Evolutionary conservation across 2,329 filamentous ascomycete species (phyloP).

Genomic region (Aspergillus puulaauensis): DNA sequence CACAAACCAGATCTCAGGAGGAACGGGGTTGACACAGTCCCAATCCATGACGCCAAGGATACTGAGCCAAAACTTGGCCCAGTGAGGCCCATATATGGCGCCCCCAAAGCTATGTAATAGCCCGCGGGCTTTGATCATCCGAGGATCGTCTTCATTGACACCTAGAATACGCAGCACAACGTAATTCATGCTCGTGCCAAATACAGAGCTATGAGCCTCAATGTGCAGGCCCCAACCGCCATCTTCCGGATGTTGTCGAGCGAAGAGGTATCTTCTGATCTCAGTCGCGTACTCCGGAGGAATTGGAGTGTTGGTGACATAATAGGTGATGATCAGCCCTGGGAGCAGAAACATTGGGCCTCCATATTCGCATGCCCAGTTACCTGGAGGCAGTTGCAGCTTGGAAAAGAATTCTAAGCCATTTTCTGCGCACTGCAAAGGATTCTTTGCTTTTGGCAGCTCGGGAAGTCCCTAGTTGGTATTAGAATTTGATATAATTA

Average conservation of each 20-base stretch:
- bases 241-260: slow-evolving; percentile 78
- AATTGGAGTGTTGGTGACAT: slow-evolving; percentile 84
- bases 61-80: slow-evolving; percentile 95
- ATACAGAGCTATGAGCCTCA: slow-evolving; percentile 87
- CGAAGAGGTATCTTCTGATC: slow-evolving; percentile 89
- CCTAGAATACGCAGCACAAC: slow-evolving; percentile 76
- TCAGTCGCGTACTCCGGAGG: slow-evolving; percentile 77
- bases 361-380: slow-evolving; percentile 97
- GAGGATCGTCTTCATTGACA: slow-evolving; percentile 76
- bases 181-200: slow-evolving; percentile 90
- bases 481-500: not conserved
- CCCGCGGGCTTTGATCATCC: slow-evolving; percentile 80
- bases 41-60: slow-evolving; percentile 79
- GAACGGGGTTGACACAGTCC: slow-evolving; percentile 92
- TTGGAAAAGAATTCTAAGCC: slow-evolving; percentile 85
- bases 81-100: slow-evolving; percentile 80
- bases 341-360: slow-evolving; percentile 95
- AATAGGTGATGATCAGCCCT: slow-evolving; percentile 80
- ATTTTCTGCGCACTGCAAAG: slow-evolving; percentile 77
- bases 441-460: slow-evolving; percentile 68
- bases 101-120: slow-evolving; percentile 84
- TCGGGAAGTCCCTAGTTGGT: slow-evolving; percentile 66
- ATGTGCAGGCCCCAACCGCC: slow-evolving; percentile 98
- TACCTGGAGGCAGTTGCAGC: slow-evolving; percentile 81
- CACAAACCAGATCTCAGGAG: slow-evolving; percentile 80